Base-by-base conservation (phyloP, 1,284 basidiomycete genomes). In the Salmacisia buchloeana region DNA sequence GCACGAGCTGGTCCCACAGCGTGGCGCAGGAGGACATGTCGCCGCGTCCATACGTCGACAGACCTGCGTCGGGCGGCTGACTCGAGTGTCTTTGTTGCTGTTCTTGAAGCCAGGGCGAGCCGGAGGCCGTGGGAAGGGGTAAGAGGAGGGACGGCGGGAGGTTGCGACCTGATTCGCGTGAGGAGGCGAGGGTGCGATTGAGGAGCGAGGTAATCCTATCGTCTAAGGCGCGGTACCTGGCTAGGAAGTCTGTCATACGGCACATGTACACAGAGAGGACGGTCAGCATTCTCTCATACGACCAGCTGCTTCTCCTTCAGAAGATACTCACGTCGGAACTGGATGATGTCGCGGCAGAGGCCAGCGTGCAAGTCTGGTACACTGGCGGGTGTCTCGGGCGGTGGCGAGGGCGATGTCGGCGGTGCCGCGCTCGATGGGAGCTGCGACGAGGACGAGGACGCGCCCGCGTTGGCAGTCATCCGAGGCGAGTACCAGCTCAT, bases 191-290 rank as follows among this genome's bases (percentile, higher is more conserved):
- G 15, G 57, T 62, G 1, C 76, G 69, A 45, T 78, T 78, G 25
- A 78, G 62, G 0, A 72, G 70, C 0, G 74, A 73, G 5, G 72
- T 76, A 43, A 78, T 69, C 0, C 66, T 61, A 46, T 78, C 76
- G 62, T 78, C 76, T n/a, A 78, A 60, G 13, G 64, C 60, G 3
- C 76, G 71, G 29, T 77, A 76, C 61, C 27, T 27, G 49, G 49
- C 27, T 7, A 54, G 49, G 10, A 54, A 33, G 49, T 54, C 49
- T 54, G 49, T 7, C n/a, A n/a, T n/a, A n/a, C n/a, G n/a, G n/a
- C n/a, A n/a, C n/a, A n/a, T n/a, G n/a, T n/a, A n/a, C n/a, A n/a
- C n/a, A n/a, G 15, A 43, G 18, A 43, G 23, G 41, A 12, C 10
- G 10, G 41, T 43, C 41, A 43, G 41, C 41, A 43, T n/a, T n/a